A percentile compares a stretch with the other conserved stretches of the same genome.
phyloP scores from a whole-genome alignment of 768 basidiomycete species.

The Naganishia vaughanmartiniae region DNA sequence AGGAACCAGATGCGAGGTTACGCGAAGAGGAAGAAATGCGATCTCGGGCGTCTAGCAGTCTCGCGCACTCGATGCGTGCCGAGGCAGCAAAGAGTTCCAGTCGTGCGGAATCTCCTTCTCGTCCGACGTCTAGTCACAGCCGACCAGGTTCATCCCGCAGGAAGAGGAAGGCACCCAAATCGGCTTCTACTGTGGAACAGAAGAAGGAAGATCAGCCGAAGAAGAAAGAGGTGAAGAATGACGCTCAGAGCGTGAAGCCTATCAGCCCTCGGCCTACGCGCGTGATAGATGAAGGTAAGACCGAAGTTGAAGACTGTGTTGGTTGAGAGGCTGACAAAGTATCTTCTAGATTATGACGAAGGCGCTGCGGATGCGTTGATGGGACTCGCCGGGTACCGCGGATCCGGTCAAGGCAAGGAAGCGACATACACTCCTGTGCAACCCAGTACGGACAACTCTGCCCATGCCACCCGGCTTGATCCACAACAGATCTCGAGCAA shows the following conservation, averaged over 20 bases:
- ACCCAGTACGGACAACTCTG: neutral
- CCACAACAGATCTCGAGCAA: slow-evolving; percentile 28
- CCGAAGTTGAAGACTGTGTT: neutral
- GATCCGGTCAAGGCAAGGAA: slow-evolving; percentile 16
- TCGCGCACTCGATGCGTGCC: neutral
- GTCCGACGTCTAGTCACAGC: slow-evolving; percentile 22
- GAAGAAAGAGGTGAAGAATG: neutral
- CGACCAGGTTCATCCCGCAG: slow-evolving; percentile 27
- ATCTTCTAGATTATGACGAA: slow-evolving; percentile 75
- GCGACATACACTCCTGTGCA: slow-evolving; percentile 12
- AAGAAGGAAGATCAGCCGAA: slow-evolving; percentile 32
- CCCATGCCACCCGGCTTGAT: slow-evolving; percentile 25
- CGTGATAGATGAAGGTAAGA: slow-evolving; percentile 67
- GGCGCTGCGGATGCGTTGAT: slow-evolving; percentile 83
- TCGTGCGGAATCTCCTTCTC: slow-evolving; percentile 23
- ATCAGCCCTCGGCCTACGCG: slow-evolving; percentile 53
- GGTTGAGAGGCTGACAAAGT: slow-evolving; percentile 4
- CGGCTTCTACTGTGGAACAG: slow-evolving; percentile 17
- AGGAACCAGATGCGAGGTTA: slow-evolving; percentile 33
- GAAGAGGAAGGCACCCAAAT: slow-evolving; percentile 36
- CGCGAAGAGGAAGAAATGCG: slow-evolving; percentile 27
- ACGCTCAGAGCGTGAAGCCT: neutral
- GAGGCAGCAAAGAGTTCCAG: slow-evolving; percentile 3
- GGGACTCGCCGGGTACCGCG: slow-evolving; percentile 59
- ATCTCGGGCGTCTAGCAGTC: neutral